These are phyloP conservation scores for Salix brachista DNA, from an alignment of 345 rosid genomes.

Conservation along the genomic window DNA sequence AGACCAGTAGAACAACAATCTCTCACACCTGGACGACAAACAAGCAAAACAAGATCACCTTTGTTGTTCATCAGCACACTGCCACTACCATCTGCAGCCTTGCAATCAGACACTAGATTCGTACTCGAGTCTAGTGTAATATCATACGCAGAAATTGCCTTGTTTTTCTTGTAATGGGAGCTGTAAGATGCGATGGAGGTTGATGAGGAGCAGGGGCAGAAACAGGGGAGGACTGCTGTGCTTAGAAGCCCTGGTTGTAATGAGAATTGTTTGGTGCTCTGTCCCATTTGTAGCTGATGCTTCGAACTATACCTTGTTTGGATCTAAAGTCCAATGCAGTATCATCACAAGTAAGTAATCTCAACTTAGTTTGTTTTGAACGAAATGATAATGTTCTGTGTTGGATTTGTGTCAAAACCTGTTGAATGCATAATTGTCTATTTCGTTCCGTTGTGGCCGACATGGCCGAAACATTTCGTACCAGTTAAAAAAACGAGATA, in stretches of 20 bases:
- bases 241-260: slow-evolving; percentile 64
- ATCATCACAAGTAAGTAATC: slow-evolving; percentile 9
- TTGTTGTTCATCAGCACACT: no score
- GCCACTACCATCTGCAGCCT: no score
- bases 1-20: no score
- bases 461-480: no score
- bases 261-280: slow-evolving; percentile 80
- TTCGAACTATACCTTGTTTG: background rate
- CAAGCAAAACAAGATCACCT: no score
- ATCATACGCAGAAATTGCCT: slow-evolving; percentile 22
- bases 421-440: background rate
- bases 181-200: slow-evolving; percentile 60
- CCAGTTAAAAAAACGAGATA: no score
- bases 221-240: slow-evolving; percentile 36
- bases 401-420: background rate
- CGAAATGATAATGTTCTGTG: background rate
- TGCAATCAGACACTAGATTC: no score
- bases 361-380: slow-evolving; percentile 6
- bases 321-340: background rate
- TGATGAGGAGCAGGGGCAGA: slow-evolving; percentile 6
- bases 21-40: no score
- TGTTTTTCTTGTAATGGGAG: slow-evolving; percentile 74
- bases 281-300: slow-evolving; percentile 54
- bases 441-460: no score
- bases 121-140: no score